Evolutionary conservation across 2,329 filamentous ascomycete species (phyloP), one percentile per base, ranked within the genome.

Genomic region (Aspergillus hortae): DNA sequence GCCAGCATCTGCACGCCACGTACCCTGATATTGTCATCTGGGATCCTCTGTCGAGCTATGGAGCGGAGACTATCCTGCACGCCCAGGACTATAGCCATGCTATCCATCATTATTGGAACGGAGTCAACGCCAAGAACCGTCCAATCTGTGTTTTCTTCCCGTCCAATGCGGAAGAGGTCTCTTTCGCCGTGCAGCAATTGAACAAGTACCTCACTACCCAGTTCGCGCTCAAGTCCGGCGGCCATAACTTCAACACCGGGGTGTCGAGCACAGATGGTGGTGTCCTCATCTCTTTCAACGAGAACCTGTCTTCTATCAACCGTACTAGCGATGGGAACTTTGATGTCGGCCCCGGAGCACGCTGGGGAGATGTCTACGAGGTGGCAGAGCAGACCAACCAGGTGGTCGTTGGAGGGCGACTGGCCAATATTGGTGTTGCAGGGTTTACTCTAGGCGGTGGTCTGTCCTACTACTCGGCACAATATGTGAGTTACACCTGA

Each of bases 391-490:
- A 53, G 47, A 50, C 50, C 2, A 55, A 53, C 25, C 50, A 55
- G 27, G 51, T 55, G 3, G 43, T 51, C 1, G 53, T 55, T 14
- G 50, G 53, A 4, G 53, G 53, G 2, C 50, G 53, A 12, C 47
- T 55, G 11, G 47, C 42, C 7, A 55, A 55, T 19, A 55, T 55
- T 6, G 53, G 53, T 2, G 53, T 55, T 1, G 50, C 41, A 17
- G 53, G 53, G 1, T 51, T 50, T 23, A 48, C 44, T 4, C 47
- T 53, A 7, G 53, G 53, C 11, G 53, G 53, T 2, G 50, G 53
- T 1, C 23, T 55, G 11, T 55, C 53, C n/a, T 55, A 55, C 47
- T 55, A 53, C 47, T 55, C 53, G 3, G 53, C 53, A 7, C 53
- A 55, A 55, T 55, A 55, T 27, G 53, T 55, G 45, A 33, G 32